Percentiles rank a stretch among this genome's conserved stretches.
Evolutionary conservation across 169 alveolate genomes (phyloP).

Genomic region (Besnoitia besnoiti): DNA sequence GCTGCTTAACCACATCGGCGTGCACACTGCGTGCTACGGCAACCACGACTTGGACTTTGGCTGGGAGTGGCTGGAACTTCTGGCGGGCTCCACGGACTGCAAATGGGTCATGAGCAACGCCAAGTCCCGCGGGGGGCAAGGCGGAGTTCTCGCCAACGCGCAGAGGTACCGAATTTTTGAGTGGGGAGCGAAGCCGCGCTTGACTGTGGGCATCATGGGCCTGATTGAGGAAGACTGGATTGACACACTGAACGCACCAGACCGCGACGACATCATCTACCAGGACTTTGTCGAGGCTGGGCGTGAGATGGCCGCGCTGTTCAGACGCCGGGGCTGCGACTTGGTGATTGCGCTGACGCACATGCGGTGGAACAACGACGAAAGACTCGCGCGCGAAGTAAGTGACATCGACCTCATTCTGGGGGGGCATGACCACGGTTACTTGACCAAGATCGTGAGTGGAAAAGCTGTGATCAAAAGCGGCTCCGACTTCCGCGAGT

Average conservation of each 20-base stretch:
- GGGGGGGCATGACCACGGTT: slow-evolving; percentile 90
- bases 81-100: slow-evolving; percentile 56
- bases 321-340: slow-evolving; percentile 79
- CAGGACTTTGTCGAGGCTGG: slow-evolving; percentile 44
- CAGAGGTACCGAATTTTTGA: slow-evolving; percentile 79
- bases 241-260: not conserved
- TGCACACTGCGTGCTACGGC: slow-evolving; percentile 83
- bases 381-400: slow-evolving; percentile 76
- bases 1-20: slow-evolving; percentile 69
- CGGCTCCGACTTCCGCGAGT: slow-evolving; percentile 86
- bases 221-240: slow-evolving; percentile 3
- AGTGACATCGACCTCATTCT: slow-evolving; percentile 80
- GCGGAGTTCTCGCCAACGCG: slow-evolving; percentile 62
- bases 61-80: slow-evolving; percentile 72
- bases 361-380: slow-evolving; percentile 85
- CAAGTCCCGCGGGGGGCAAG: not conserved
- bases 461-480: slow-evolving; percentile 76
- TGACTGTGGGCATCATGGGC: not conserved
- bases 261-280: not conserved
- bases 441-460: slow-evolving; percentile 22
- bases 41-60: slow-evolving; percentile 89
- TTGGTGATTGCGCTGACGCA: slow-evolving; percentile 87
- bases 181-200: slow-evolving; percentile 71
- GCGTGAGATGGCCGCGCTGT: slow-evolving; percentile 32
- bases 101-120: slow-evolving; percentile 25